A percentile compares a stretch with the other conserved stretches of the same genome.
Evolutionary conservation across 23 red algal genomes (phyloP).

Genomic region (Gracilariopsis chorda): DNA sequence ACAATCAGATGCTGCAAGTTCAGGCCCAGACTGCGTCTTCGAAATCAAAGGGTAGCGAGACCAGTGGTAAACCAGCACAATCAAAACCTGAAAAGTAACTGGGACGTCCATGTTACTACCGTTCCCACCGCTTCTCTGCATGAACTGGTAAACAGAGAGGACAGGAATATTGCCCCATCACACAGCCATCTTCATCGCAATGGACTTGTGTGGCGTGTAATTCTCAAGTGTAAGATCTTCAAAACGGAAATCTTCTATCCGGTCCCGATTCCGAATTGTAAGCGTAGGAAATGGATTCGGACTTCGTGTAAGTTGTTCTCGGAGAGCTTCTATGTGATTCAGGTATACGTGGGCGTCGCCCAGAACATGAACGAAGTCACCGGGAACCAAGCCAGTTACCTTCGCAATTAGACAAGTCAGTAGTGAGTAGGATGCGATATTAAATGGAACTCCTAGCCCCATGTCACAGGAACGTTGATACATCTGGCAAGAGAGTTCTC

Average conservation of each 20-base stretch:
- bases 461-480: constrained; percentile 97
- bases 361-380: constrained; percentile 87
- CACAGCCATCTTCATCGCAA: constrained; percentile 98
- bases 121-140: too few relatives aligned
- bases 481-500: constrained; percentile 90
- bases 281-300: constrained; percentile 83
- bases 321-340: constrained; percentile 88
- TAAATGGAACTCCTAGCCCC: constrained; percentile 97
- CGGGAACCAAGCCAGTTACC: constrained; percentile 68
- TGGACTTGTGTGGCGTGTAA: constrained; percentile 69
- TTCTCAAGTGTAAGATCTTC: constrained; percentile 78
- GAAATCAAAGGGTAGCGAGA: not conserved
- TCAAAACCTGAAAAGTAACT: too few relatives aligned
- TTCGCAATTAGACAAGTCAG: constrained; percentile 89
- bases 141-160: too few relatives aligned
- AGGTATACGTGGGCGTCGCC: constrained; percentile 96
- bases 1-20: not conserved
- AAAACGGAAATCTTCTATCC: constrained; percentile 84
- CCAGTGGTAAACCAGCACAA: not conserved
- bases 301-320: constrained; percentile 67
- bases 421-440: constrained; percentile 93
- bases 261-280: constrained; percentile 33
- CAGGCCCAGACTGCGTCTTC: not conserved
- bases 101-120: too few relatives aligned
- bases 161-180: constrained; percentile 32